Percentiles rank a stretch among this genome's conserved stretches.
phyloP scores from a whole-genome alignment of 1,284 basidiomycete species.

The Cryptococcus sp. region DNA sequence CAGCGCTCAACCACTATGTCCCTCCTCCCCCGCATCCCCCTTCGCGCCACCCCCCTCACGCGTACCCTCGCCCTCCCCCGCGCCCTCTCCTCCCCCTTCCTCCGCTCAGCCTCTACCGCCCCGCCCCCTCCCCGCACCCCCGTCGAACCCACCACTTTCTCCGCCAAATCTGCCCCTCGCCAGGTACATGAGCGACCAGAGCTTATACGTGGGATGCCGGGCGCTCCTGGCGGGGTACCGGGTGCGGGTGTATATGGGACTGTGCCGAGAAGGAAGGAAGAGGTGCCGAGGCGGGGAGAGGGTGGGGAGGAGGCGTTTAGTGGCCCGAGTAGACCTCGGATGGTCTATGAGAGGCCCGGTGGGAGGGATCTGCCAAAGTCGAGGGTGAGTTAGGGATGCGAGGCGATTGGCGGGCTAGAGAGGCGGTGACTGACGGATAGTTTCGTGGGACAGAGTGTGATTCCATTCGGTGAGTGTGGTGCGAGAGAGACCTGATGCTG shows the following conservation, averaged over 20 bases:
- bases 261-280: neutral
- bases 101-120: neutral
- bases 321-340: constrained; percentile 39
- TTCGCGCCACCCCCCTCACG: neutral
- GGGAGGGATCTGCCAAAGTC: constrained; percentile 39
- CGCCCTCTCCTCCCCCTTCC: neutral
- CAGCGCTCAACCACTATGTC: neutral
- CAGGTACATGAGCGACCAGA: constrained; percentile 32
- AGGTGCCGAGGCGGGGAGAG: neutral
- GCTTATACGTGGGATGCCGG: constrained; percentile 32
- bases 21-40: neutral
- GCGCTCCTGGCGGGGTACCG: neutral
- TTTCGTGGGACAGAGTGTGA: constrained; percentile 23
- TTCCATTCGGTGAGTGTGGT: constrained; percentile 31
- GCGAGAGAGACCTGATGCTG: neutral
- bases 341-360: constrained; percentile 38
- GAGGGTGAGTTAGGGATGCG: constrained; percentile 27
- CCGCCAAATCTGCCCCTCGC: constrained; percentile 34
- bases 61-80: neutral
- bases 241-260: neutral
- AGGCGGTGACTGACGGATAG: constrained; percentile 1
- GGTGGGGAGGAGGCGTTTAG: constrained; percentile 44
- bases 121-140: constrained; percentile 9
- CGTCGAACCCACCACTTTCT: constrained; percentile 29
- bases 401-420: neutral